A percentile compares a stretch with the other conserved stretches of the same genome.
These are phyloP conservation scores for Coemansia javaensis DNA, from an alignment of 192 early-diverging fungal species.

Conservation along the genomic window DNA sequence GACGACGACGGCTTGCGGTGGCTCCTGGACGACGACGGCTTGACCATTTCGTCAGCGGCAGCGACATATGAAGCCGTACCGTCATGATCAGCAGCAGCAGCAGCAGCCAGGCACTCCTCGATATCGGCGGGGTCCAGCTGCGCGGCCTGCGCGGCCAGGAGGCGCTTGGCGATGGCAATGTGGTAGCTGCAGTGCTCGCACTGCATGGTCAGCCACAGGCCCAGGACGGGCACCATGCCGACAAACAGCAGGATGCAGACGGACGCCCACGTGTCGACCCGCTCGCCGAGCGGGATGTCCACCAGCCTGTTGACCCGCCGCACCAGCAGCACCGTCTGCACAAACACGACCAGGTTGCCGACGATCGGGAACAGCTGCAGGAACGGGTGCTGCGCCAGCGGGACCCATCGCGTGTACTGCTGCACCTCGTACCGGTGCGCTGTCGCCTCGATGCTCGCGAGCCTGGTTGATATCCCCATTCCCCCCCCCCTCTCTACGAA, in stretches of 20 bases:
- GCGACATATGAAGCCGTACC: too few relatives aligned
- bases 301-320: constrained; percentile 11
- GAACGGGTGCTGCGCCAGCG: constrained; percentile 20
- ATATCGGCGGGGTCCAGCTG: neutral
- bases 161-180: constrained; percentile 13
- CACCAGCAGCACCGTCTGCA: constrained; percentile 21
- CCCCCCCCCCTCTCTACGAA: constrained; percentile 1
- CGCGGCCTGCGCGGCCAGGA: neutral
- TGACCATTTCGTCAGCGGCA: too few relatives aligned
- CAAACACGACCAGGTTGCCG: constrained; percentile 38
- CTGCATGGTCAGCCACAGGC: constrained; percentile 21
- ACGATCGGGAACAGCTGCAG: constrained; percentile 31
- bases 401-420: constrained; percentile 10
- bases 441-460: constrained; percentile 3
- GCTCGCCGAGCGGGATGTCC: constrained; percentile 16
- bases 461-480: neutral
- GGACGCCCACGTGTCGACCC: constrained; percentile 25
- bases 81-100: too few relatives aligned
- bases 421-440: constrained; percentile 19
- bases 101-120: too few relatives aligned
- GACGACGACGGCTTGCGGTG: neutral
- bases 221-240: constrained; percentile 39
- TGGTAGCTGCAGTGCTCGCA: constrained; percentile 37
- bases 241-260: constrained; percentile 22
- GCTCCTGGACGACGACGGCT: neutral